Percentiles rank a stretch among this genome's conserved stretches.
phyloP scores from a whole-genome alignment of 768 basidiomycete species.

The Tephrocybe sp. region DNA sequence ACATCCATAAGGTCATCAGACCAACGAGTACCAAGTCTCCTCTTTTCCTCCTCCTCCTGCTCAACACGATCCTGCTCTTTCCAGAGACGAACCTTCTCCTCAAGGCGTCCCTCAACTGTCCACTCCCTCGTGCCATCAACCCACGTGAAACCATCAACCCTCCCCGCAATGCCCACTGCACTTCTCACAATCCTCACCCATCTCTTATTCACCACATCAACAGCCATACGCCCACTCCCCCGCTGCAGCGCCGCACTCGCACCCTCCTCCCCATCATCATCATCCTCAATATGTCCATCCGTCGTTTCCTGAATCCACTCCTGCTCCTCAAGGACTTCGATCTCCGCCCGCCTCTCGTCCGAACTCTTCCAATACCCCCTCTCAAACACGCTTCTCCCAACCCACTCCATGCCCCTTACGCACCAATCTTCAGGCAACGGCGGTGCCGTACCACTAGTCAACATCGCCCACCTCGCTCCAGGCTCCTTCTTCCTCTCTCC shows the following conservation, averaged over 20 bases:
- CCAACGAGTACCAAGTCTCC: slow-evolving; percentile 62
- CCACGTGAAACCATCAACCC: slow-evolving; percentile 79
- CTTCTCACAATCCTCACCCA: slow-evolving; percentile 79
- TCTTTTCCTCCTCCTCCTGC: slow-evolving; percentile 65
- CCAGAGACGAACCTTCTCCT: slow-evolving; percentile 71
- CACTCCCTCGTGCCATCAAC: slow-evolving; percentile 58
- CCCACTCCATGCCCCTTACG: slow-evolving; percentile 96
- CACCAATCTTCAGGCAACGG: slow-evolving; percentile 95
- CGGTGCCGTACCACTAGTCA: slow-evolving; percentile 66
- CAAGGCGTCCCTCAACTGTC: slow-evolving; percentile 63
- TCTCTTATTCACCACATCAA: slow-evolving; percentile 48
- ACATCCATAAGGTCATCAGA: slow-evolving; percentile 72
- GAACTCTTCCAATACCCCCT: slow-evolving; percentile 92
- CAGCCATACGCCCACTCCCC: slow-evolving; percentile 20
- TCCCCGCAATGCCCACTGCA: slow-evolving; percentile 62
- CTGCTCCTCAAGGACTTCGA: slow-evolving; percentile 72
- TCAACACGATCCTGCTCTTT: slow-evolving; percentile 67
- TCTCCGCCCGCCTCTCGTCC: slow-evolving; percentile 66
- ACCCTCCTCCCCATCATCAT: slow-evolving; percentile 61
- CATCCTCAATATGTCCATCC: slow-evolving; percentile 85
- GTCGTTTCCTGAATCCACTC: slow-evolving; percentile 52
- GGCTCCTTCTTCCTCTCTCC: slow-evolving; percentile 26
- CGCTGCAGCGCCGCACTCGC: slow-evolving; percentile 14
- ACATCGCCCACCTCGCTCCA: slow-evolving; percentile 56
- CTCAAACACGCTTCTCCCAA: slow-evolving; percentile 85